A percentile compares a stretch with the other conserved stretches of the same genome.
These are phyloP conservation scores for Fraxinus pennsylvanica DNA, from an alignment of 257 asterid species.

Conservation along the genomic window DNA sequence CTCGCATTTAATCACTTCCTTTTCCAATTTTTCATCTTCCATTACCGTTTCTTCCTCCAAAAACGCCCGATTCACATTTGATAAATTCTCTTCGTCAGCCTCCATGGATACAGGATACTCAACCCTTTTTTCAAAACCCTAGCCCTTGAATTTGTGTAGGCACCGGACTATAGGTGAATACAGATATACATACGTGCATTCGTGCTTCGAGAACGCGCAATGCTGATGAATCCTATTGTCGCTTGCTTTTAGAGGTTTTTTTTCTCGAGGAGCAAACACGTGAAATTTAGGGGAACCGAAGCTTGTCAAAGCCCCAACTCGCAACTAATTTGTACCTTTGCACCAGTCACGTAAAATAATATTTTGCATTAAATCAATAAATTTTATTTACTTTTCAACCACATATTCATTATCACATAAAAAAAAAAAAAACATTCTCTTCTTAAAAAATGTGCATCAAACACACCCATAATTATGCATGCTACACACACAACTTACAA, in stretches of 20 bases:
- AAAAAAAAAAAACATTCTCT: no score
- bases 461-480: no score
- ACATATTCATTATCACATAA: no score
- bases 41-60: constrained; percentile 23
- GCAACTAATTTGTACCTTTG: no score
- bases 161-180: not conserved
- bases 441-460: no score
- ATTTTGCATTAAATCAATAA: no score
- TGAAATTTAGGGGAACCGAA: not conserved
- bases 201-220: not conserved
- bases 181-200: not conserved
- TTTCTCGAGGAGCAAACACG: not conserved
- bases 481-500: no score
- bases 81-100: constrained; percentile 42
- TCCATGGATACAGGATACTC: constrained; percentile 25
- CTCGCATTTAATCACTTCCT: constrained; percentile 21
- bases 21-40: constrained; percentile 34
- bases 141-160: constrained; percentile 46
- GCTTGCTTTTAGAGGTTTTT: not conserved
- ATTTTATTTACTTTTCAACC: no score
- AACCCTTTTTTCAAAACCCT: constrained; percentile 43
- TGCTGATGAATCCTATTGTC: not conserved
- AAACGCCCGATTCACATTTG: constrained; percentile 35
- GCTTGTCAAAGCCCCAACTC: no score
- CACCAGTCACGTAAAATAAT: no score